These are phyloP conservation scores for Suhomyces xylopsoci DNA, from an alignment of 805 yeast species.

Conservation along the genomic window DNA sequence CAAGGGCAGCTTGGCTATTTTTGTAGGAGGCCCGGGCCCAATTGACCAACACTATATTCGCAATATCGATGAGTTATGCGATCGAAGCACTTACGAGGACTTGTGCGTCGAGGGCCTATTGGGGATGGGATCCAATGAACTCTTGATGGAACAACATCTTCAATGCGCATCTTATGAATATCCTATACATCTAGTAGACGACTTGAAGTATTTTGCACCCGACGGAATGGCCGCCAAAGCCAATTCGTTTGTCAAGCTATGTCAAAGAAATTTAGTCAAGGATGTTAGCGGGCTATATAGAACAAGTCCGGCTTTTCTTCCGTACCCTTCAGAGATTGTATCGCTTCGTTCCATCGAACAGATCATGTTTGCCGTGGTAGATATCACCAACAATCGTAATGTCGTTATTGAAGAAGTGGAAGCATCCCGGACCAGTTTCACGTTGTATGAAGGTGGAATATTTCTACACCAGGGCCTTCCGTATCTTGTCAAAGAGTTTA, in stretches of 20 bases:
- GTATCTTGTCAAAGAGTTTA: slow-evolving; percentile 80
- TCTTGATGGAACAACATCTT: slow-evolving; percentile 73
- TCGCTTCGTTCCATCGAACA: slow-evolving; percentile 83
- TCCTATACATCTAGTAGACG: slow-evolving; percentile 57
- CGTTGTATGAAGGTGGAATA: slow-evolving; percentile 88
- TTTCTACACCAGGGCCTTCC: slow-evolving; percentile 93
- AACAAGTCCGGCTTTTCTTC: slow-evolving; percentile 52
- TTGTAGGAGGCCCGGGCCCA: slow-evolving; percentile 80
- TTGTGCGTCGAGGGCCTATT: slow-evolving; percentile 37
- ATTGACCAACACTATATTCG: slow-evolving; percentile 81
- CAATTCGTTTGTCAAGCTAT: slow-evolving; percentile 27
- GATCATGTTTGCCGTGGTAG: slow-evolving; percentile 83
- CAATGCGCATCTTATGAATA: slow-evolving; percentile 93
- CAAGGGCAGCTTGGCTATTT: slow-evolving; percentile 78
- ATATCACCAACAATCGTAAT: slow-evolving; percentile 73
- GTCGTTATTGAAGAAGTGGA: slow-evolving; percentile 85
- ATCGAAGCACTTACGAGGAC: slow-evolving; percentile 37
- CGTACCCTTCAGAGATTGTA: slow-evolving; percentile 78
- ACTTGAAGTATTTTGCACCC: slow-evolving; percentile 54
- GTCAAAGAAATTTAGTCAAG: slow-evolving; percentile 35
- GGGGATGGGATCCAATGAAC: slow-evolving; percentile 29
- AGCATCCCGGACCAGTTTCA: slow-evolving; percentile 82
- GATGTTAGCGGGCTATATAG: slow-evolving; percentile 30
- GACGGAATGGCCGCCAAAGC: slow-evolving; percentile 14
- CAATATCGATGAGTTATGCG: slow-evolving; percentile 59